phyloP scores from a whole-genome alignment of 805 yeast species.

The Ogataea ganodermae region DNA sequence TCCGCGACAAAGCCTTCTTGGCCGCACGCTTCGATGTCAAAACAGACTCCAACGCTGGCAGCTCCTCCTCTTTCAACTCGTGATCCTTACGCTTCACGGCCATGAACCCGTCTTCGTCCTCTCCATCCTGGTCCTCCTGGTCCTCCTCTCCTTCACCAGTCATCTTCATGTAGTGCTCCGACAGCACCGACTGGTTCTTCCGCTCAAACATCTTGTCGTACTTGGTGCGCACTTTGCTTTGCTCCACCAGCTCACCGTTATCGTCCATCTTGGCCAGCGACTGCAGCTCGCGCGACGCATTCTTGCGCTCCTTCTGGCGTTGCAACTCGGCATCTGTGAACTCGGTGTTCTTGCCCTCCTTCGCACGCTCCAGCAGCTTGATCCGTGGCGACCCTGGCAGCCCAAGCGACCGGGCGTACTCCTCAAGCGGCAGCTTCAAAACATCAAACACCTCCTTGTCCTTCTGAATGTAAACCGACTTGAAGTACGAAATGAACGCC shows the following conservation, averaged over 20 bases:
- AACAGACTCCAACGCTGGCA: conserved; percentile 55
- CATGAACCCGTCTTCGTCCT: conserved; percentile 82
- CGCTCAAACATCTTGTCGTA: conserved; percentile 96
- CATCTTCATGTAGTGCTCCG: conserved; percentile 83
- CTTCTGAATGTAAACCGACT: conserved; percentile 81
- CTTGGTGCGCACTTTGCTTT: conserved; percentile 70
- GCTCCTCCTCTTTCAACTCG: conserved; percentile 60
- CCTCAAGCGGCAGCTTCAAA: conserved; percentile 75
- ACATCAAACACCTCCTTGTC: conserved; percentile 85
- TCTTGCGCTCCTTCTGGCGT: conserved; percentile 70
- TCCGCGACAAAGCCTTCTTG: conserved; percentile 86
- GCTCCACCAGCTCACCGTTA: conserved; percentile 58
- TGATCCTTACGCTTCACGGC: conserved; percentile 78
- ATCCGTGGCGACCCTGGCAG: conserved; percentile 96
- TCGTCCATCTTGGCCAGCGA: conserved; percentile 57
- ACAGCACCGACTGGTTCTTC: conserved; percentile 85
- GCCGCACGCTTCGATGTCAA: conserved; percentile 83
- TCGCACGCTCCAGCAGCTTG: conserved; percentile 55
- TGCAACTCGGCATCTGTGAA: conserved; percentile 37
- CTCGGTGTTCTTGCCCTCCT: conserved; percentile 41
- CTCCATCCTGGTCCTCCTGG: conserved; percentile 59
- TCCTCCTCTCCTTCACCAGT: conserved; percentile 47
- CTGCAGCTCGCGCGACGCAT: conserved; percentile 71
- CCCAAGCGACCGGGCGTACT: conserved; percentile 84
- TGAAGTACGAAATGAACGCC: conserved; percentile 89